phyloP scores from a whole-genome alignment of 1,284 basidiomycete species.

The Moesziomyces sp. region DNA sequence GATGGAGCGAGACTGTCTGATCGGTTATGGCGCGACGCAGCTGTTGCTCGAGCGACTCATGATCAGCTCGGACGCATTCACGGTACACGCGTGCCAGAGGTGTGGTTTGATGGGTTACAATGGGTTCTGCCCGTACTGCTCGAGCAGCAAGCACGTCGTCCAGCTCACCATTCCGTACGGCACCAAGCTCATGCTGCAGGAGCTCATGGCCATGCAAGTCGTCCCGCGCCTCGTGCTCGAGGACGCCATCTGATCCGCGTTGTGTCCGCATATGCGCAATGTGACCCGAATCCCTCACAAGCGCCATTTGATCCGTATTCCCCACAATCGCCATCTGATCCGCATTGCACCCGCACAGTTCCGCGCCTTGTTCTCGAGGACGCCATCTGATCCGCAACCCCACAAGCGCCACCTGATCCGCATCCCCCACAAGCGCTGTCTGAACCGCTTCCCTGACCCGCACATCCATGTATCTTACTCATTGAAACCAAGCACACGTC shows the following conservation, averaged over 20 bases:
- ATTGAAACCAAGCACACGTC: too few species aligned
- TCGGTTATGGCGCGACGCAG: constrained; percentile 79
- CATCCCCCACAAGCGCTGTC: too few species aligned
- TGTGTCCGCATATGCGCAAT: too few species aligned
- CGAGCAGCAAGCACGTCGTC: constrained; percentile 93
- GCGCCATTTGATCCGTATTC: too few species aligned
- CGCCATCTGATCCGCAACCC: too few species aligned
- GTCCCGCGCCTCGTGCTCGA: constrained; percentile 69
- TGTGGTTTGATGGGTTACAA: constrained; percentile 96
- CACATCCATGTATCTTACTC: too few species aligned
- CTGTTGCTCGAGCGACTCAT: constrained; percentile 94
- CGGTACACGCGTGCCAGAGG: constrained; percentile 92
- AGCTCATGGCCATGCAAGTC: constrained; percentile 75
- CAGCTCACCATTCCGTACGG: constrained; percentile 98
- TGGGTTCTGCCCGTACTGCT: constrained; percentile 74
- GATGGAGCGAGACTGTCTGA: constrained; percentile 91
- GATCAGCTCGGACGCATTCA: constrained; percentile 91
- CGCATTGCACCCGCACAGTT: too few species aligned
- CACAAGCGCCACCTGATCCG: too few species aligned
- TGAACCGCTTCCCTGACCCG: too few species aligned
- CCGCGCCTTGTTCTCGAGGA: too few species aligned
- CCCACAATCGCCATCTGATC: too few species aligned
- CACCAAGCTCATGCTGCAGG: constrained; percentile 95
- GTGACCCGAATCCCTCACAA: too few species aligned
- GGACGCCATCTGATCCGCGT: constrained; percentile 36